These are phyloP conservation scores for Ceraceosorus bombacis DNA, from an alignment of 1,284 basidiomycete species.

Conservation along the genomic window DNA sequence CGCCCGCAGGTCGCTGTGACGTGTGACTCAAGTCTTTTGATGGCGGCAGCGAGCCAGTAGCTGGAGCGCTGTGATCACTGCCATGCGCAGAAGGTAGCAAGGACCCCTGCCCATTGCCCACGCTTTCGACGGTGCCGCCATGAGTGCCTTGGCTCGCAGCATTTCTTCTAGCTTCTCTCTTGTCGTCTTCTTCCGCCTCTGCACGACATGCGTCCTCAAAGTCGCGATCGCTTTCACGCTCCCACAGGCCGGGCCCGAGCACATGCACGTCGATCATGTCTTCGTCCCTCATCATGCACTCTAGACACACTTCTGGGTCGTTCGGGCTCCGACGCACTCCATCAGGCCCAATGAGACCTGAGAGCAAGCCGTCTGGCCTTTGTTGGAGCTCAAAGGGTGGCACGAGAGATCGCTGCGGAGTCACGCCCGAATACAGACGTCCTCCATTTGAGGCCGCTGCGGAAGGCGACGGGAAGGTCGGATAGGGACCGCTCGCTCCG, in stretches of 20 bases:
- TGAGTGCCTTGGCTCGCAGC: not conserved
- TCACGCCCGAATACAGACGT: constrained; percentile 38
- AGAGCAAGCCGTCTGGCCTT: constrained; percentile 39
- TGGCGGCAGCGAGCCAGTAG: not conserved
- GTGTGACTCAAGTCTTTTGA: not conserved
- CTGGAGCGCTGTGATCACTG: not conserved
- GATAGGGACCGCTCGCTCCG: constrained; percentile 41
- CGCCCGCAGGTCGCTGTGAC: not conserved
- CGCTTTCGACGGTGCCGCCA: not conserved
- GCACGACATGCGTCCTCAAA: constrained; percentile 70
- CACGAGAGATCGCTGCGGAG: constrained; percentile 42
- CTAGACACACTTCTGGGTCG: constrained; percentile 73
- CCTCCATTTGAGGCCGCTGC: constrained; percentile 2
- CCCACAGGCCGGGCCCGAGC: constrained; percentile 77
- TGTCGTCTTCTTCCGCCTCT: constrained; percentile 53
- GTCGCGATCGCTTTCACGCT: constrained; percentile 72
- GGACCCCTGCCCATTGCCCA: not conserved
- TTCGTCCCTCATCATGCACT: constrained; percentile 97
- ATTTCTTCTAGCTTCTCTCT: constrained; percentile 1
- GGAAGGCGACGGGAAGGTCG: constrained; percentile 22
- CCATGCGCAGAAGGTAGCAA: not conserved
- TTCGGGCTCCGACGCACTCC: constrained; percentile 37
- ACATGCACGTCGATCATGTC: constrained; percentile 96
- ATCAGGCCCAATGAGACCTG: constrained; percentile 36
- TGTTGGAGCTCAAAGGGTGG: constrained; percentile 47